Evolutionary conservation across 2,329 filamentous ascomycete species (phyloP), one percentile per base, ranked within the genome.

Genomic region (Metarhizium guizhouense): DNA sequence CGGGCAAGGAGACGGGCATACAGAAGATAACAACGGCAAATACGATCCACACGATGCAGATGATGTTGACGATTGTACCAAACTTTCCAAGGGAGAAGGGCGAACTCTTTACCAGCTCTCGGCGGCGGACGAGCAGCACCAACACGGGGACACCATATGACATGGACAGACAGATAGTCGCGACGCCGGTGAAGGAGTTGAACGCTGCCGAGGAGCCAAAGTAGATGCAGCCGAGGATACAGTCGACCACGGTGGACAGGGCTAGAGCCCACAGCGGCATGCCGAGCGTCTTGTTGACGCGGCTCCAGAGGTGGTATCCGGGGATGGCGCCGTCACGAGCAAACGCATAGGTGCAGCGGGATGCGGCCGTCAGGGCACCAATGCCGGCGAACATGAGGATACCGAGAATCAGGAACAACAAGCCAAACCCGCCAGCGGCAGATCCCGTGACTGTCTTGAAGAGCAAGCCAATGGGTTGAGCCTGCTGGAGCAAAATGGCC

Each of bases 381-480:
- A 87, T 83, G 20, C 88, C 88, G 1, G 88, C 87, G 64, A 92
- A 90, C 67, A 92, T 78, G 57, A 87, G 76, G 63, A 93, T 90
- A 1, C 87, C 87, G 29, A 92, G 77, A 61, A 93, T 83, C 2
- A 92, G 73, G 69, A 92, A 87, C 14, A 91, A 76, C 6, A 92
- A 76, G 0, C 85, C 87, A 60, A 93, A 90, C 0, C 88, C 88
- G 29, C 87, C 88, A 5, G 75, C 83, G 1, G 85, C 78, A 20
- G 85, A 88, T 1, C 87, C 87, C 0, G 88, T 91, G 10, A 84
- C 87, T 0, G 75, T 84, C 71, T 88, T 88, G 78, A 92, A 92
- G 36, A 92, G 73, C 4, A 86, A 74, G 8, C 86, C 87, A 59
- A 93, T 87, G 1, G 89, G 88, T 63, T 92, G 88, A 25, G 85